Percentiles rank a stretch among this genome's conserved stretches.
Evolutionary conservation across 768 basidiomycete genomes (phyloP).

Genomic region (Lactarius akahatsu): DNA sequence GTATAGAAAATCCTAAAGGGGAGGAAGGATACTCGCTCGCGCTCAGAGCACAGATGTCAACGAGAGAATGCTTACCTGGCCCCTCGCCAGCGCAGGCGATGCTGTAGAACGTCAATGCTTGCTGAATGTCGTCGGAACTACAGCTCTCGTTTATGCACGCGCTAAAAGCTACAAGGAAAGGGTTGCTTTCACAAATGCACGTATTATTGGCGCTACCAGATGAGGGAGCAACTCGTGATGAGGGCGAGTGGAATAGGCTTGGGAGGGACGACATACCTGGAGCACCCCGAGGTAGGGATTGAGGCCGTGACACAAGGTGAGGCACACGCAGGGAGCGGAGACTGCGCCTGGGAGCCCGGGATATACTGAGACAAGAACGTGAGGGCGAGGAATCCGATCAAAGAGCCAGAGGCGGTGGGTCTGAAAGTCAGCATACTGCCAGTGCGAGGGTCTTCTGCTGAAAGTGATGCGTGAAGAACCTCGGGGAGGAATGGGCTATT

Average conservation of each 20-base stretch:
- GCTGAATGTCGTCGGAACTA: neutral
- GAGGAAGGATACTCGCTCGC: neutral
- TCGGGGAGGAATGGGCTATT: neutral
- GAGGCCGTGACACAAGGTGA: neutral
- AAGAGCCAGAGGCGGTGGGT: neutral
- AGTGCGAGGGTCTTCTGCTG: neutral
- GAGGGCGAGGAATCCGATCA: neutral
- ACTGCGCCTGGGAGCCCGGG: slow-evolving; percentile 2
- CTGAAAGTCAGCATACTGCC: neutral
- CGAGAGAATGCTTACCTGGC: neutral
- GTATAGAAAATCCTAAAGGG: neutral
- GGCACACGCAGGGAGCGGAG: neutral
- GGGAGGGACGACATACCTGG: neutral
- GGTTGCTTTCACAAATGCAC: neutral
- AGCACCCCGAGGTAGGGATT: neutral
- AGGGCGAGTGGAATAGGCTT: neutral
- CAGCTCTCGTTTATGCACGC: neutral
- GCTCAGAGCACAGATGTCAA: neutral
- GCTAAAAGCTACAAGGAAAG: neutral
- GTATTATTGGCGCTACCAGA: neutral
- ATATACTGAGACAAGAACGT: neutral
- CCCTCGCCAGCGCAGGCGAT: neutral
- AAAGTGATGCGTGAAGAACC: neutral
- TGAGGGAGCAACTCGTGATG: neutral
- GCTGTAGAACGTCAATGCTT: neutral